Evolutionary conservation across 345 rosid genomes (phyloP), one percentile per base, ranked within the genome.

Genomic region (Salix exigua): DNA sequence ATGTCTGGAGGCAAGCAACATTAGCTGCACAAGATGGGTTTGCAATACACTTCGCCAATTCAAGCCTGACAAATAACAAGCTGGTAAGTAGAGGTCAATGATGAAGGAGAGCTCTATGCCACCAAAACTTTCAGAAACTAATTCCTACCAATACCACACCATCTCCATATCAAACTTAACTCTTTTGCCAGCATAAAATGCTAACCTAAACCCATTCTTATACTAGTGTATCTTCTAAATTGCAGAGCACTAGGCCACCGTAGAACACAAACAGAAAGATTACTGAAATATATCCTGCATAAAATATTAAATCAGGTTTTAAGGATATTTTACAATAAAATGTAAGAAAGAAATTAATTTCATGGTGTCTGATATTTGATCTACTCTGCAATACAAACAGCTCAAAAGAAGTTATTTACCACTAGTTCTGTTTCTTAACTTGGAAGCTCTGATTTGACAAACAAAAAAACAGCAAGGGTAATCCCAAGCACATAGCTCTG

Each of bases 11-110:
- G 82, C 99, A 96, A 75, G 97, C 96, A 64, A 96, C 79, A 73
- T 89, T 91, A 12, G 99, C 97, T 60, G 98, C 99, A 77, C 99
- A 96, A n/a, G 87, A 83, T 14, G 98, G 96, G 79, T 96, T 91
- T 55, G 93, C 76, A 51, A 93, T 91, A 88, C 99, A 93, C 87
- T 93, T 89, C 16, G 94, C 97, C 74, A 93, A 91, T 86, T 95
- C 99, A 76, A 91, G 63, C 93, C 98, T 93, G 85, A 72, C 79
- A 84, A 33, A 72, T 35, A 70, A 71, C 71, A 68, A 50, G 10
- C 30, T 61, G 73, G 61, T 46, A 46, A 60, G 75, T 78, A 50
- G 70, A 73, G 1, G 58, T 6, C 9, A 51, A 51, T 19, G 23
- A 80, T 66, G 71, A 75, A 61, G 58, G 58, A 51, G 19, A 51